Base-by-base conservation (phyloP, 2,329 filamentous ascomycete species). In the Sporothrix pseudoabietina region DNA sequence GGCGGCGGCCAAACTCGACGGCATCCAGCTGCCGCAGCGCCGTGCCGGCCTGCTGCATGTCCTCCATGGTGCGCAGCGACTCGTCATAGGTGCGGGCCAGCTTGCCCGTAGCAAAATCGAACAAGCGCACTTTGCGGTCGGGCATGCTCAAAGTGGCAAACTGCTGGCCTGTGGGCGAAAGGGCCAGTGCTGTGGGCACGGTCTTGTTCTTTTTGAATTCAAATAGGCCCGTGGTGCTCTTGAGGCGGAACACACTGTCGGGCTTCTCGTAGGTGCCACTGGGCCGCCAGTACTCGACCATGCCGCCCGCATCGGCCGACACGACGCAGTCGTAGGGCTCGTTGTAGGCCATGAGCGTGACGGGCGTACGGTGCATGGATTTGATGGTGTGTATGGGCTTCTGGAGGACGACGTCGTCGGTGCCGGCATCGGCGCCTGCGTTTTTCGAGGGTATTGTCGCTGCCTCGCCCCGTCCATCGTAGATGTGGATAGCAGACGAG, bases 121-220 rank as follows among this genome's bases (percentile, higher is more conserved):
- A 99, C 22, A 99, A 84, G 35, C 96, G 91, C 66, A 99, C 89
- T 81, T 97, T 97, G 73, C 96, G 90, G 81, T 99, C 96, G 0
- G 96, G 97, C 77, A 98, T 91, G 0, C 96, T 99, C 77, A 96
- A 91, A 0, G 94, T 92, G 1, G 92, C 94, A 79, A 99, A 96
- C 74, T 94, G 92, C 73, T 92, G 88, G 5, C 95, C 94, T 0
- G 91, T 91, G 0, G 94, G 94, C 0, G 96, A 98, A 65, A 99
- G 88, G 0, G 92, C 93, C 68, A 99, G 85, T 12, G 92, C 93
- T 4, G 90, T 89, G 0, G 95, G 94, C 0, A 91, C 88, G 0
- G 94, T 92, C 81, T 97, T 98, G 69, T 93, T 88, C 82, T 98
- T 98, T 79, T 97, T 98, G 84, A 99, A 98, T 71, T 97, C 95